Evolutionary conservation across 768 basidiomycete genomes (phyloP), one percentile per base, ranked within the genome.

Genomic region (Suillus decipiens): DNA sequence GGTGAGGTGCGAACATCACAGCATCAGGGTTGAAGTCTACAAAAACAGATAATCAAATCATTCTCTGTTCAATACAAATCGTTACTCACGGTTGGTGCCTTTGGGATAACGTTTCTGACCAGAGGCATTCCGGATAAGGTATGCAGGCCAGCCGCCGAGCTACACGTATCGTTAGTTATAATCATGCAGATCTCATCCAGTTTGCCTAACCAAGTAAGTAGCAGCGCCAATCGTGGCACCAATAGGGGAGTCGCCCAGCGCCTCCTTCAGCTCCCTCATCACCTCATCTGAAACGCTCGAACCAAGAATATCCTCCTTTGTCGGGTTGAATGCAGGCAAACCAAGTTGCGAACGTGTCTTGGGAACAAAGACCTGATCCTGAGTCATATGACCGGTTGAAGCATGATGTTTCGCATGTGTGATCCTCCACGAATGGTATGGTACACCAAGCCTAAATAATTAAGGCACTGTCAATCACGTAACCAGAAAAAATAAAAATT

Each of bases 291-390:
- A 74, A 8, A 93, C 84, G 61, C 83, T 86, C 14, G 86, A 81
- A 42, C 92, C 93, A 55, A 81, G 73, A 41, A 83, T 70, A 66
- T 89, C 86, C 72, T 91, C 91, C 51, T 84, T 76, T n/a, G 84
- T 79, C 12, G 87, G 83, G 70, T 95, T 81, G 67, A 94, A 81
- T 48, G 83, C 73, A 39, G 88, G 87, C 88, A 79, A 47, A 33
- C 87, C 86, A 24, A 84, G 76, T 42, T 91, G 80, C 14, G 89
- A 87, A 53, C 95, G 89, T n/a, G 96, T 96, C 68, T 84, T 77
- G 56, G 96, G 96, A 3, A 99, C 95, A 69, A 93, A 97, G 63
- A 98, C 96, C 73, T 99, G 95, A 69, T 98, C 96, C 68, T 95
- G 88, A 36, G 90, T 92, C 86, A 97, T 86, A 77, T 98, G 96